Percentiles rank a stretch among this genome's conserved stretches.
These are phyloP conservation scores for Bacterosira constricta DNA, from an alignment of 108 stramenopile species.

Conservation along the genomic window DNA sequence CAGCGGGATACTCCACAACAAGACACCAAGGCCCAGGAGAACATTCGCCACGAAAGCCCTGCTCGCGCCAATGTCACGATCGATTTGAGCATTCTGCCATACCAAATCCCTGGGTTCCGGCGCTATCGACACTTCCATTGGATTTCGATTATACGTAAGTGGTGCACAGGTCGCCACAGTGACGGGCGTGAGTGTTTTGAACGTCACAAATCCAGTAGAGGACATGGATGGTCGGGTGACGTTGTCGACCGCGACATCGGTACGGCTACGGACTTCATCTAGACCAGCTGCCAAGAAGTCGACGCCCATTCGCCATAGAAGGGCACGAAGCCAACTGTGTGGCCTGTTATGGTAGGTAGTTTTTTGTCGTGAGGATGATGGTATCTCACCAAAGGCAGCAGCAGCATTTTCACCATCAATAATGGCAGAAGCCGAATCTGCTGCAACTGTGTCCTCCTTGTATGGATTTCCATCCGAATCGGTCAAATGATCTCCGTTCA, in stretches of 20 bases:
- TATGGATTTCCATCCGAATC: slow-evolving; percentile 7
- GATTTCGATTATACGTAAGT: slow-evolving; percentile 48
- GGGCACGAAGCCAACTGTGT: slow-evolving; percentile 21
- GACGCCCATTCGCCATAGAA: slow-evolving; percentile 49
- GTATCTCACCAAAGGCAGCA: not conserved
- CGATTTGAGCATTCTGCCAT: slow-evolving; percentile 58
- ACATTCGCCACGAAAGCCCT: slow-evolving; percentile 49
- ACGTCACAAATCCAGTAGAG: slow-evolving; percentile 65
- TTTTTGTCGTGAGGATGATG: too few species aligned
- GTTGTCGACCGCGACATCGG: slow-evolving; percentile 54
- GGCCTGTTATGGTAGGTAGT: slow-evolving; percentile 5
- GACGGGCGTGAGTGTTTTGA: slow-evolving; percentile 53
- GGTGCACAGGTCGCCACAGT: slow-evolving; percentile 48
- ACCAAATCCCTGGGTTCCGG: slow-evolving; percentile 61
- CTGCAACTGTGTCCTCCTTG: too few species aligned
- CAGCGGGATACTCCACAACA: slow-evolving; percentile 62
- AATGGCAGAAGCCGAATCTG: too few species aligned
- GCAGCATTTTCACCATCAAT: not conserved
- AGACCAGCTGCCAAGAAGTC: slow-evolving; percentile 48
- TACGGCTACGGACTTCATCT: slow-evolving; percentile 36
- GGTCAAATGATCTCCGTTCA: slow-evolving; percentile 26
- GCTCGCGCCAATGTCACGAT: slow-evolving; percentile 34
- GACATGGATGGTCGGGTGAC: slow-evolving; percentile 54
- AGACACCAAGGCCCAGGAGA: slow-evolving; percentile 42
- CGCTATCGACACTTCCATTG: slow-evolving; percentile 45